Evolutionary conservation across 2,329 filamentous ascomycete species (phyloP).

Genomic region (Diaporthe eres): DNA sequence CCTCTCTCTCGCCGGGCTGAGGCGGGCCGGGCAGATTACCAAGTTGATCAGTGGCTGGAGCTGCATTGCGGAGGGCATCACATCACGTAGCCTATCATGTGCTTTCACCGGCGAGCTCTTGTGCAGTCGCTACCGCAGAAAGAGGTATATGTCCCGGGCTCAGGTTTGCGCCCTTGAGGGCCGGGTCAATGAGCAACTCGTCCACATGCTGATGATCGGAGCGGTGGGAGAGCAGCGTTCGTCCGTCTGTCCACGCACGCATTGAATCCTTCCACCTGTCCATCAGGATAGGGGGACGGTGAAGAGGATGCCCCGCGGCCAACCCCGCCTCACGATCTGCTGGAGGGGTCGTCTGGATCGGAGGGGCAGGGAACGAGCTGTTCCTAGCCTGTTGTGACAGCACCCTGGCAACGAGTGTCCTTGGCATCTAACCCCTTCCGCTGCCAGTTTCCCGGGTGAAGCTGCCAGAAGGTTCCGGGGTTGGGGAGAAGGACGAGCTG

Average conservation of each 20-base stretch:
- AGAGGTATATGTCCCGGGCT: conserved; percentile 23
- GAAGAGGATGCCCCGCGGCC: conserved; percentile 13
- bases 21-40: conserved; percentile 20
- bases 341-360: conserved; percentile 16
- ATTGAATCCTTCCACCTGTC: not conserved
- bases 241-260: not conserved
- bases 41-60: conserved; percentile 11
- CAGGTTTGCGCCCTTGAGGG: conserved; percentile 23
- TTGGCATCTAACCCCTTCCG: conserved; percentile 8
- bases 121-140: conserved; percentile 20
- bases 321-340: conserved; percentile 30
- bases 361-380: conserved; percentile 26
- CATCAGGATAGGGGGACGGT: not conserved
- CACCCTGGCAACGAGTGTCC: conserved; percentile 2
- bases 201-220: not conserved
- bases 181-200: not conserved
- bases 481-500: conserved; percentile 7
- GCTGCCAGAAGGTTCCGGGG: conserved; percentile 1
- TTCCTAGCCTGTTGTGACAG: conserved; percentile 10
- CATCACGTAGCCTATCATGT: conserved; percentile 23
- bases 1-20: conserved; percentile 11
- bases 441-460: conserved; percentile 17
- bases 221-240: not conserved
- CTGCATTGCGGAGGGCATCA: conserved; percentile 19
- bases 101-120: conserved; percentile 7